These are phyloP conservation scores for Podospora bellae-mahoneyi DNA, from an alignment of 495 filamentous ascomycete species.

Conservation along the genomic window DNA sequence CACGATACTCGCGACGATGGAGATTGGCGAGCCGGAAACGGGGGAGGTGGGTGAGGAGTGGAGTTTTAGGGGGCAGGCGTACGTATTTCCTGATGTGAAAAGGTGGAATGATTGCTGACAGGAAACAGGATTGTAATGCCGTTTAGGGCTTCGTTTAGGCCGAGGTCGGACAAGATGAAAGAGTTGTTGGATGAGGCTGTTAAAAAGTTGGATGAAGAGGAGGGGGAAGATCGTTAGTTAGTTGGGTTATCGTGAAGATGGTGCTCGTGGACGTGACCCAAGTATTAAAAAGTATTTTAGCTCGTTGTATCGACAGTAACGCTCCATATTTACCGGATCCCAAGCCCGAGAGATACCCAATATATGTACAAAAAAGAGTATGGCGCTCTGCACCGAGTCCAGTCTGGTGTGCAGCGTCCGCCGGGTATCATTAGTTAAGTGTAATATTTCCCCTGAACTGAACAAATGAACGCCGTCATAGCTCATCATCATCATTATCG, in stretches of 20 bases:
- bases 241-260: too few relatives aligned
- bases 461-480: neutral
- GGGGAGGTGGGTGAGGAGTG: constrained; percentile 28
- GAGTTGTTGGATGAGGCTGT: constrained; percentile 18
- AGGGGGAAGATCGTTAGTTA: too few relatives aligned
- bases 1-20: constrained; percentile 27
- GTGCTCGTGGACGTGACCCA: neutral
- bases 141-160: constrained; percentile 13
- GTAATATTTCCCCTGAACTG: neutral
- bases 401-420: neutral
- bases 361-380: neutral
- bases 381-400: neutral
- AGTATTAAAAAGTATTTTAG: neutral
- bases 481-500: neutral
- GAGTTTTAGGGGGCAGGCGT: constrained; percentile 34
- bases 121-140: constrained; percentile 25
- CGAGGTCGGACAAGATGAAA: neutral
- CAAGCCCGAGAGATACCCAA: neutral
- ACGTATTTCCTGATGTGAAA: constrained; percentile 4
- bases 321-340: neutral
- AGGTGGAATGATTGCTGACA: neutral
- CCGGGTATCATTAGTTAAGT: constrained; percentile 5
- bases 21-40: constrained; percentile 31
- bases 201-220: neutral
- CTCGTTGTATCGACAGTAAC: neutral